phyloP scores from a whole-genome alignment of 306 rosid genomes.

The Cucumis melo region DNA sequence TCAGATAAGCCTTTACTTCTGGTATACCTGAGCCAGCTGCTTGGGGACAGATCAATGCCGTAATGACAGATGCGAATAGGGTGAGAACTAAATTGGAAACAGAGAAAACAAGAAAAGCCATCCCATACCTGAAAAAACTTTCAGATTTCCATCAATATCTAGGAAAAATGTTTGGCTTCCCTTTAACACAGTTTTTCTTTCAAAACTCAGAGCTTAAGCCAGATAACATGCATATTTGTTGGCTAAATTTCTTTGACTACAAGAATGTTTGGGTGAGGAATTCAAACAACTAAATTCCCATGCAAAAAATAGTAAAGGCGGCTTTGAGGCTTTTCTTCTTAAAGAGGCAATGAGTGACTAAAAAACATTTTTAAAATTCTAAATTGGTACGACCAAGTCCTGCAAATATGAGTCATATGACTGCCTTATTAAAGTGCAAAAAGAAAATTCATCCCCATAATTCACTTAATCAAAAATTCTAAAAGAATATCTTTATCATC shows the following conservation, averaged over 20 bases:
- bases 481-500: no score
- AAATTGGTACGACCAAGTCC: no score
- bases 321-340: no score
- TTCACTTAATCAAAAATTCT: no score
- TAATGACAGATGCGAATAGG: constrained; percentile 47
- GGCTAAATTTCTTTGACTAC: not conserved
- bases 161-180: not conserved
- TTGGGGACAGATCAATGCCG: constrained; percentile 66
- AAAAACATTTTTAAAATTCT: no score
- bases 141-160: constrained; percentile 12
- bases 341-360: no score
- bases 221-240: not conserved
- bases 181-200: not conserved
- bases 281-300: not conserved
- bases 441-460: no score
- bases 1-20: constrained; percentile 91
- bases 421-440: no score
- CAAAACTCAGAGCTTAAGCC: not conserved
- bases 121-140: constrained; percentile 36
- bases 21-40: constrained; percentile 94
- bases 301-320: no score
- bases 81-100: constrained; percentile 63
- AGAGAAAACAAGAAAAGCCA: constrained; percentile 56
- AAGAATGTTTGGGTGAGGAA: no score
- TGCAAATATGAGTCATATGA: no score